phyloP scores from a whole-genome alignment of 2,329 filamentous ascomycete genomes.

The Fusarium algeriense region DNA sequence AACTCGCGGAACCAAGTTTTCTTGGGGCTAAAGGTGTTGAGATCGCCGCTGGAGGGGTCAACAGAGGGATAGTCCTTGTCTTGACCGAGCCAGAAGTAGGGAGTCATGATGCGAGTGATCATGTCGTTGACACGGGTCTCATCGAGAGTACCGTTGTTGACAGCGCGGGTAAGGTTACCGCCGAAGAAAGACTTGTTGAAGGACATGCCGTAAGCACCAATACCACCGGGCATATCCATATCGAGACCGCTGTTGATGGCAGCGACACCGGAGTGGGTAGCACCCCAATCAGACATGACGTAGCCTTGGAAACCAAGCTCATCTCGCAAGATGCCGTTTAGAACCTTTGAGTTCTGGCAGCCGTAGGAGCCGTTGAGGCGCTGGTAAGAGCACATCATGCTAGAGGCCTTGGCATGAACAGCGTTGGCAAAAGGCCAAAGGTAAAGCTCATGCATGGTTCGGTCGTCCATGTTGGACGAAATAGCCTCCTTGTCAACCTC shows the following conservation, averaged over 20 bases:
- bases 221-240: slow-evolving; percentile 64
- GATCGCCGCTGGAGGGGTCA: slow-evolving; percentile 60
- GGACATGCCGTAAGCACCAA: slow-evolving; percentile 49
- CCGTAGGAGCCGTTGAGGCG: slow-evolving; percentile 83
- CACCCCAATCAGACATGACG: slow-evolving; percentile 83
- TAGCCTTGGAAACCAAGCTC: slow-evolving; percentile 87
- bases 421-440: slow-evolving; percentile 54
- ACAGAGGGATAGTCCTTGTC: slow-evolving; percentile 59
- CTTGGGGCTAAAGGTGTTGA: slow-evolving; percentile 63
- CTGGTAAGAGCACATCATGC: slow-evolving; percentile 77
- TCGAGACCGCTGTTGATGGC: slow-evolving; percentile 79
- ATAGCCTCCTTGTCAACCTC: slow-evolving; percentile 48
- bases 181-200: slow-evolving; percentile 58
- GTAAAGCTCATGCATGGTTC: slow-evolving; percentile 68
- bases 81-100: slow-evolving; percentile 64
- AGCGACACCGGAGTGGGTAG: slow-evolving; percentile 76
- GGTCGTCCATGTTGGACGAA: slow-evolving; percentile 67
- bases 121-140: slow-evolving; percentile 60
- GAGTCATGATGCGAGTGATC: slow-evolving; percentile 66
- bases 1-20: slow-evolving; percentile 58
- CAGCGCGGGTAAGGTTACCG: slow-evolving; percentile 58
- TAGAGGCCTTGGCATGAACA: slow-evolving; percentile 49
- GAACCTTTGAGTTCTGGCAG: slow-evolving; percentile 83
- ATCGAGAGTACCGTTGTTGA: slow-evolving; percentile 61
- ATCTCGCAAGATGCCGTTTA: slow-evolving; percentile 81